phyloP scores from a whole-genome alignment of 225 moss, liverwort and hornwort species.

The Pleurozium schreberi region DNA sequence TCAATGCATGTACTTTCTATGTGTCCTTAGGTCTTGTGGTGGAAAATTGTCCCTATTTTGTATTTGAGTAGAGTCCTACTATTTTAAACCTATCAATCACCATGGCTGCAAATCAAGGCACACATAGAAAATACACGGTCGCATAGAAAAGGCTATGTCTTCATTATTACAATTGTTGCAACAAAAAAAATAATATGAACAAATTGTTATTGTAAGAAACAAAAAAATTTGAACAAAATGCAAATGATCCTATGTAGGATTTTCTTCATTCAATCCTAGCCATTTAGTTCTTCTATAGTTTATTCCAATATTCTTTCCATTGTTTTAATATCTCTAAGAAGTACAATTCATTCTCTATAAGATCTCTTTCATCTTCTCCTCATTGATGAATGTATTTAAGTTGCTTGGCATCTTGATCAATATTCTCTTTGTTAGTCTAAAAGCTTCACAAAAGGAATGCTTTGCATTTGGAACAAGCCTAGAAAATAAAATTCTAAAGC shows the following conservation, averaged over 20 bases:
- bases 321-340: background rate
- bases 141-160: fast-evolving
- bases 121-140: fast-evolving
- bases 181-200: background rate
- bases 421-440: fast-evolving
- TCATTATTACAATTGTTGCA: background rate
- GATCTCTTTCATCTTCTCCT: background rate
- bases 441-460: background rate
- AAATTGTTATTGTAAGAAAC: background rate
- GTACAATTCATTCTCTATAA: background rate
- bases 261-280: background rate
- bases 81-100: background rate
- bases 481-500: background rate
- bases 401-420: background rate
- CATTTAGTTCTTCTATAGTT: background rate
- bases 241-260: background rate
- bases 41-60: background rate
- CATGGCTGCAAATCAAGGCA: fast-evolving
- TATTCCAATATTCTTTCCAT: background rate
- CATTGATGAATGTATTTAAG: background rate
- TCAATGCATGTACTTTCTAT: background rate
- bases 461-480: background rate
- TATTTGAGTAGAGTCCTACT: fast-evolving
- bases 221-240: background rate
- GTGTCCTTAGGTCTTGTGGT: fast-evolving